A percentile compares a stretch with the other conserved stretches of the same genome.
These are phyloP conservation scores for Wickerhamiella qilinensis DNA, from an alignment of 805 yeast species.

Conservation along the genomic window DNA sequence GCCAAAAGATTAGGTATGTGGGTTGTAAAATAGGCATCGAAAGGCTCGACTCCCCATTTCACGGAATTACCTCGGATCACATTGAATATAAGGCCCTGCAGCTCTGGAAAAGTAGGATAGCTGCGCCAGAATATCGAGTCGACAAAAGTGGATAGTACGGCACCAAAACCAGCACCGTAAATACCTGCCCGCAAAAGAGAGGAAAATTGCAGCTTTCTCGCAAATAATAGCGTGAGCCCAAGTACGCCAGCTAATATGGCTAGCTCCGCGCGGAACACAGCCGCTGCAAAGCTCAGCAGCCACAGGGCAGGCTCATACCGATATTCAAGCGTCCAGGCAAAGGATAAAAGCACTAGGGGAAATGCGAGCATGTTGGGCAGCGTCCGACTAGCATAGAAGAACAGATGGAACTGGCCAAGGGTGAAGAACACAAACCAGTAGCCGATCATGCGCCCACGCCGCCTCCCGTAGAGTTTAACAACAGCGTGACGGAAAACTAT, in stretches of 20 bases:
- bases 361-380: conserved; percentile 71
- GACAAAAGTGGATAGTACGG: conserved; percentile 29
- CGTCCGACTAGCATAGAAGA: conserved; percentile 69
- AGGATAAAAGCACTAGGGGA: conserved; percentile 48
- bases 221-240: conserved; percentile 26
- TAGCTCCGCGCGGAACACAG: conserved; percentile 60
- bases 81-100: conserved; percentile 57
- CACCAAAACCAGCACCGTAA: conserved; percentile 39
- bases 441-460: conserved; percentile 7
- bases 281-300: conserved; percentile 43
- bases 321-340: conserved; percentile 36
- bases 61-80: conserved; percentile 57
- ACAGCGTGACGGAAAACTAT: conserved; percentile 33
- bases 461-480: conserved; percentile 13
- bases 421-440: conserved; percentile 45
- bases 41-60: conserved; percentile 79
- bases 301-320: conserved; percentile 33
- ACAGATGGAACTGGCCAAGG: conserved; percentile 59
- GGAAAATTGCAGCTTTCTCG: conserved; percentile 24
- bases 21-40: conserved; percentile 43
- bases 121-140: conserved; percentile 68
- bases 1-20: conserved; percentile 29
- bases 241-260: conserved; percentile 35
- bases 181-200: conserved; percentile 22
- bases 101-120: conserved; percentile 49